Evolutionary conservation across 2,329 filamentous ascomycete genomes (phyloP).

Genomic region (Amylocarpus encephaloides): DNA sequence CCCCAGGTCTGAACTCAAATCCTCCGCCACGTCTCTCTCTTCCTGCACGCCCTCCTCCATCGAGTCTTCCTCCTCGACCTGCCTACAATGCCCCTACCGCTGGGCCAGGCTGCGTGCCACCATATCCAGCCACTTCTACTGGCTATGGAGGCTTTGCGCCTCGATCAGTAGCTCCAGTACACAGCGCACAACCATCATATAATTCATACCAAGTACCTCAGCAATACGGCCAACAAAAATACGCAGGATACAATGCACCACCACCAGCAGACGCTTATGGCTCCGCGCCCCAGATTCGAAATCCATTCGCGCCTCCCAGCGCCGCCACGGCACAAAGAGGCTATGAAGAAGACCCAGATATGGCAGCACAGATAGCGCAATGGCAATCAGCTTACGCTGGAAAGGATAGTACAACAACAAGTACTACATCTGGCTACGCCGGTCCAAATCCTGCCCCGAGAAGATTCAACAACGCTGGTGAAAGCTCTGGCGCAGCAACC

Average conservation of each 20-base stretch:
- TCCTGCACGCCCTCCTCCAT: slow-evolving; percentile 68
- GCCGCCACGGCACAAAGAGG: slow-evolving; percentile 32
- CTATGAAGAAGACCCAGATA: slow-evolving; percentile 63
- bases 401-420: slow-evolving; percentile 45
- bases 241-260: slow-evolving; percentile 17
- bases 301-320: slow-evolving; percentile 66
- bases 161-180: slow-evolving; percentile 46
- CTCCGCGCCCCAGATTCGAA: slow-evolving; percentile 63
- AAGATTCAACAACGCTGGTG: slow-evolving; percentile 33
- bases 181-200: slow-evolving; percentile 25
- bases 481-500: slow-evolving; percentile 38
- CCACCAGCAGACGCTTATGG: slow-evolving; percentile 36
- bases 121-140: slow-evolving; percentile 10
- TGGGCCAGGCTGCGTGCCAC: slow-evolving; percentile 5
- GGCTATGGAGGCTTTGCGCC: slow-evolving; percentile 53
- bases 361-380: slow-evolving; percentile 86
- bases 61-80: slow-evolving; percentile 29
- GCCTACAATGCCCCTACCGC: slow-evolving; percentile 23
- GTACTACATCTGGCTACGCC: slow-evolving; percentile 23
- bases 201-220: slow-evolving; percentile 27
- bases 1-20: slow-evolving; percentile 62
- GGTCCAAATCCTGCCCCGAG: slow-evolving; percentile 22
- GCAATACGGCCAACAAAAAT: slow-evolving; percentile 15
- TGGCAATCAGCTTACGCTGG: slow-evolving; percentile 86
- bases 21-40: slow-evolving; percentile 54